phyloP scores from a whole-genome alignment of 2,329 filamentous ascomycete species.

The Claviceps spartinae region DNA sequence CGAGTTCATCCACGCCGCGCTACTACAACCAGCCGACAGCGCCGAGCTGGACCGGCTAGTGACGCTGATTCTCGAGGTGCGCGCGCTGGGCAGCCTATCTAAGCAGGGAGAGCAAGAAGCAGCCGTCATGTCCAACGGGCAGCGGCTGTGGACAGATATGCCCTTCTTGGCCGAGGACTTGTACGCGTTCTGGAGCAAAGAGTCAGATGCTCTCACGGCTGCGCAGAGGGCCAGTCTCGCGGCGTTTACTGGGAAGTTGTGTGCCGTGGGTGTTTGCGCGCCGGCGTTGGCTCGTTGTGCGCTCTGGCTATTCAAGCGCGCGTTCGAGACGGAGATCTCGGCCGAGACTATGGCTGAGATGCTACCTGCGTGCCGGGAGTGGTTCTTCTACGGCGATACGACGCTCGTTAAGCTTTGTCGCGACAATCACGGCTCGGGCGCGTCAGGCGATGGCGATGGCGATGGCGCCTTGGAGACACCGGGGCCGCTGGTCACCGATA shows the following conservation, averaged over 20 bases:
- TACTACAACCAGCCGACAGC: no score
- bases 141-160: slow-evolving; percentile 5
- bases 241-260: slow-evolving; percentile 4
- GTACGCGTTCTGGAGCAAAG: slow-evolving; percentile 1
- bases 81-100: slow-evolving; percentile 27
- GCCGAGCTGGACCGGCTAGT: no score
- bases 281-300: slow-evolving; percentile 2
- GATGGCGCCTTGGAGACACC: no score
- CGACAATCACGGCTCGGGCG: neutral
- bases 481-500: neutral
- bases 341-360: neutral
- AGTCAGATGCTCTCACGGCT: neutral
- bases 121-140: slow-evolving; percentile 3
- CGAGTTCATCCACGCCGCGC: no score
- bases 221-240: neutral
- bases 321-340: slow-evolving; percentile 1
- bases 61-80: no score
- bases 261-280: slow-evolving; percentile 4
- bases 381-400: slow-evolving; percentile 1
- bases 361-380: slow-evolving; percentile 5
- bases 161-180: slow-evolving; percentile 5
- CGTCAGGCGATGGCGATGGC: no score
- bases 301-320: slow-evolving; percentile 4
- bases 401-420: slow-evolving; percentile 1
- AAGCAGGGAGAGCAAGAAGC: neutral